These are phyloP conservation scores for Hemisphaericaspora xylofermentans DNA, from an alignment of 1,139 yeast genomes.

Conservation along the genomic window DNA sequence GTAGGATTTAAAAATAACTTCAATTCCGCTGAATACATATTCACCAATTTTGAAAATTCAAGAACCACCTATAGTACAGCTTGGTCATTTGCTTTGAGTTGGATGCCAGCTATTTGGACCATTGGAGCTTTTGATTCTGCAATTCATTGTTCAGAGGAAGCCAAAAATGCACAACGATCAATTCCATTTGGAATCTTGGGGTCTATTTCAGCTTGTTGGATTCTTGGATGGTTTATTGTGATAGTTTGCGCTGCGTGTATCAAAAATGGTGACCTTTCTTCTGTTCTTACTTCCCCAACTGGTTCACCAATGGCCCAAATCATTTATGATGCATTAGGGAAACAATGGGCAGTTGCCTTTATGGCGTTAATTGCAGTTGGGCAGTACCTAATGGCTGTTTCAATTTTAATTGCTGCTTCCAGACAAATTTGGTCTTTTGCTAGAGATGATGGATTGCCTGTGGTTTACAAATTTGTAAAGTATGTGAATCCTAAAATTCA, in stretches of 20 bases:
- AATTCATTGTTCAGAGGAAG: slow-evolving; percentile 74
- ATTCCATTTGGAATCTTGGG: slow-evolving; percentile 62
- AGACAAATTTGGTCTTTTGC: slow-evolving; percentile 41
- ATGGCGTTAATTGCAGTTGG: slow-evolving; percentile 60
- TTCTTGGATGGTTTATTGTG: slow-evolving; percentile 58
- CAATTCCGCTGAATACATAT: slow-evolving; percentile 47
- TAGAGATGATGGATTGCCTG: slow-evolving; percentile 45
- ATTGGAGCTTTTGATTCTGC: slow-evolving; percentile 71
- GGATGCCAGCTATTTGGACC: slow-evolving; percentile 70
- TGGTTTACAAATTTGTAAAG: slow-evolving; percentile 42
- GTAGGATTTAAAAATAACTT: slow-evolving; percentile 43
- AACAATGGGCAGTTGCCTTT: slow-evolving; percentile 66
- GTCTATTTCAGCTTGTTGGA: slow-evolving; percentile 54
- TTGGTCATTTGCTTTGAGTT: slow-evolving; percentile 61
- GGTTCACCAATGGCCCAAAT: slow-evolving; percentile 68
- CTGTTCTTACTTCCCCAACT: slow-evolving; percentile 41
- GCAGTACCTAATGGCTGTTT: slow-evolving; percentile 63
- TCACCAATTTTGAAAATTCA: slow-evolving; percentile 53
- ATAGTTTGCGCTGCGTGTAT: slow-evolving; percentile 58
- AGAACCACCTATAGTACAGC: slow-evolving; percentile 56
- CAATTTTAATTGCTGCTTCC: slow-evolving; percentile 36
- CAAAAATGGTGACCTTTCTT: slow-evolving; percentile 45
- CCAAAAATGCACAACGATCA: slow-evolving; percentile 61
- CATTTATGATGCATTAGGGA: slow-evolving; percentile 63
- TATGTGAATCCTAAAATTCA: slow-evolving; percentile 50